These are phyloP conservation scores for Colletotrichum liaoningense DNA, from an alignment of 2,329 filamentous ascomycete species.

Conservation along the genomic window DNA sequence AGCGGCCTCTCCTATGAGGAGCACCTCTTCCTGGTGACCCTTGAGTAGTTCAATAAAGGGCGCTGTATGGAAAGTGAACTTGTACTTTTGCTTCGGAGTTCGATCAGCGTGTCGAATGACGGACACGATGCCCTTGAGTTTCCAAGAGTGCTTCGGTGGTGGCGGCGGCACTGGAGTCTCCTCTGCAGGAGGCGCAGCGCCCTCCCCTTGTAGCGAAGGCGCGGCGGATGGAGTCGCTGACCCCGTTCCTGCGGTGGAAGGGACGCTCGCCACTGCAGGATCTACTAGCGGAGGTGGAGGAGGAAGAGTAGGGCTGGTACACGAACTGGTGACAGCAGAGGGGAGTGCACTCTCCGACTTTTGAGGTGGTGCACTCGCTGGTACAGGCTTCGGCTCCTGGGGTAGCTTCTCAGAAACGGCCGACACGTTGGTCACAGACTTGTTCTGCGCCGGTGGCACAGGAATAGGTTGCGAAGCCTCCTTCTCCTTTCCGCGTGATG, in stretches of 20 bases:
- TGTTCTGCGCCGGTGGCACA: constrained; percentile 26
- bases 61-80: constrained; percentile 97
- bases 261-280: constrained; percentile 40
- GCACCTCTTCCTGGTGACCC: constrained; percentile 94
- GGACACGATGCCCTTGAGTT: constrained; percentile 95
- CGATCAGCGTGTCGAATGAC: constrained; percentile 97
- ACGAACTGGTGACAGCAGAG: constrained; percentile 49
- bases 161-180: constrained; percentile 72
- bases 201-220: constrained; percentile 49
- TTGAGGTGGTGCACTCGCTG: constrained; percentile 42
- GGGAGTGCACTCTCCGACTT: constrained; percentile 45
- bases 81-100: constrained; percentile 99
- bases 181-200: constrained; percentile 44
- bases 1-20: constrained; percentile 91
- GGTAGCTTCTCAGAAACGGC: constrained; percentile 24
- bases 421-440: constrained; percentile 22
- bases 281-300: constrained; percentile 43
- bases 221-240: constrained; percentile 50
- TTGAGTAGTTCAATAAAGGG: constrained; percentile 96
- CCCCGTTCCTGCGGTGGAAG: constrained; percentile 53
- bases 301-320: constrained; percentile 48
- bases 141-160: constrained; percentile 93
- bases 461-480: constrained; percentile 44
- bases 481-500: constrained; percentile 50
- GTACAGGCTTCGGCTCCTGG: constrained; percentile 32